Conservation (phyloP, 345 rosid species). For the Rhodamnia rubescens region DNA sequence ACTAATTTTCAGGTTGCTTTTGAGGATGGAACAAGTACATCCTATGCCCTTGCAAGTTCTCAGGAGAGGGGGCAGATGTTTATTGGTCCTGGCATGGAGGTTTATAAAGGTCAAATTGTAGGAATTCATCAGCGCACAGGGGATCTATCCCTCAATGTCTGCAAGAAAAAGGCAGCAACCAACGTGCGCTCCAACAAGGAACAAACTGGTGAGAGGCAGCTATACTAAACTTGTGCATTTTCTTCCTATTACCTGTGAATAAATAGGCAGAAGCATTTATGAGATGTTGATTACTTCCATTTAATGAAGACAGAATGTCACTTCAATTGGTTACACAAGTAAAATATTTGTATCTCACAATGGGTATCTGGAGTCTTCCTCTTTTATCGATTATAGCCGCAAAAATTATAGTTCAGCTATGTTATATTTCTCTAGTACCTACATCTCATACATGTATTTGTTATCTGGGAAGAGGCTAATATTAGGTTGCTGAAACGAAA, state of each 20-base stretch:
- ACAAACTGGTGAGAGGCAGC: slow-evolving; percentile 42
- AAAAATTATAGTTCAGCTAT: background rate
- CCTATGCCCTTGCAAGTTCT: slow-evolving; percentile 77
- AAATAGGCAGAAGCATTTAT: background rate
- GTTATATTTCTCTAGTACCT: background rate
- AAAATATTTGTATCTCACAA: background rate
- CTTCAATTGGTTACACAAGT: background rate
- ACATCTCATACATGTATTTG: background rate
- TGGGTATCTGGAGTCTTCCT: background rate
- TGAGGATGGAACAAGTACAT: slow-evolving; percentile 77
- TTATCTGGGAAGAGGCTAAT: background rate
- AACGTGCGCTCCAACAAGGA: slow-evolving; percentile 91
- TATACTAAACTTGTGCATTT: background rate
- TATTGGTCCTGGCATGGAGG: slow-evolving; percentile 70
- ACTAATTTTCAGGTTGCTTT: slow-evolving; percentile 58
- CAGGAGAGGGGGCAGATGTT: slow-evolving; percentile 97
- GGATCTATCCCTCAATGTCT: slow-evolving; percentile 74
- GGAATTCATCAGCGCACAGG: slow-evolving; percentile 95
- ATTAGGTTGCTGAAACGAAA: background rate
- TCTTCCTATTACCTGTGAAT: background rate
- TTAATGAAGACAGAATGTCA: background rate
- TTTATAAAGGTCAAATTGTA: slow-evolving; percentile 83
- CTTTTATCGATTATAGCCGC: background rate
- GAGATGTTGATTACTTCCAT: background rate
- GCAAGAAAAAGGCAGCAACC: slow-evolving; percentile 96